These are phyloP conservation scores for Beauveria medogensis DNA, from an alignment of 2,329 filamentous ascomycete species.

Conservation along the genomic window DNA sequence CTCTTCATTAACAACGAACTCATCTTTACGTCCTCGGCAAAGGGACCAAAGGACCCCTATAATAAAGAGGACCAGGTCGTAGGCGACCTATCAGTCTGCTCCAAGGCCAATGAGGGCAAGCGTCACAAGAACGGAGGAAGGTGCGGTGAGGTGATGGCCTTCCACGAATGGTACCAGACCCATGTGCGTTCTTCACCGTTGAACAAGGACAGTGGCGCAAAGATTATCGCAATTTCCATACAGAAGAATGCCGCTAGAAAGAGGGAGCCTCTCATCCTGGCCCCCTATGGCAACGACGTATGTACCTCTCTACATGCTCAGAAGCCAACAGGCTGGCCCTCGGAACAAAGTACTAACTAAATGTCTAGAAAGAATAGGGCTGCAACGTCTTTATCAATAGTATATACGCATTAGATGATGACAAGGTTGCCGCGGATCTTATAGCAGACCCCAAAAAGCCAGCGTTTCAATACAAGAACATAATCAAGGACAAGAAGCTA, in stretches of 20 bases:
- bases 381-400: neutral
- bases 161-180: neutral
- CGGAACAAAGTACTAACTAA: neutral
- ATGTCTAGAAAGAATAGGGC: neutral
- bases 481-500: neutral
- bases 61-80: neutral
- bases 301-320: neutral
- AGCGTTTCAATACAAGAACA: neutral
- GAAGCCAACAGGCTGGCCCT: neutral
- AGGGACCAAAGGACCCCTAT: neutral
- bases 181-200: neutral
- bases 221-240: neutral
- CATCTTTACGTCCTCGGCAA: neutral
- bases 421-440: neutral
- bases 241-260: neutral
- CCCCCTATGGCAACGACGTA: neutral
- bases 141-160: neutral
- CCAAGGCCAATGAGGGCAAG: neutral
- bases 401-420: neutral
- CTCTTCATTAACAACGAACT: neutral
- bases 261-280: neutral
- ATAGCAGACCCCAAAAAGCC: neutral
- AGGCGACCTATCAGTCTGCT: neutral
- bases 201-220: neutral
- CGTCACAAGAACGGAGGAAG: neutral